A percentile compares a stretch with the other conserved stretches of the same genome.
These are phyloP conservation scores for Parmelia sp. DNA, from an alignment of 495 filamentous ascomycete genomes.

Conservation along the genomic window DNA sequence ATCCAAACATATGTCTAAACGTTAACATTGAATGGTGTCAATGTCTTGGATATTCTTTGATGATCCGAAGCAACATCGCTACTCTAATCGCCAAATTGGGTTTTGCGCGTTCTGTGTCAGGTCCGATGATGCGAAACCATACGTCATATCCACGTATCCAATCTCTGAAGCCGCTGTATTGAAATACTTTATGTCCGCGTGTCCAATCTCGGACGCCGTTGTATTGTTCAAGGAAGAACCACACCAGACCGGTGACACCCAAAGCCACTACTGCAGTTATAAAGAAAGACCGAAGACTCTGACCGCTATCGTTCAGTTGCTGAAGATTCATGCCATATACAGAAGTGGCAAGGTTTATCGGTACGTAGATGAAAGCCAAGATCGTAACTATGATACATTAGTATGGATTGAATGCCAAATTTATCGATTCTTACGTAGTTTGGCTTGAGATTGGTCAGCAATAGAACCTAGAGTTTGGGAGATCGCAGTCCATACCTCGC, in stretches of 20 bases:
- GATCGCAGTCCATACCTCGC: not conserved
- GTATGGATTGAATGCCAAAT: not conserved
- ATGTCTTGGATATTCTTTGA: too few relatives aligned
- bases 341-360: constrained; percentile 17
- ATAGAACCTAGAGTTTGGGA: not conserved
- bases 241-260: not conserved
- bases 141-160: too few relatives aligned
- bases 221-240: constrained; percentile 6
- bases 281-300: constrained; percentile 9
- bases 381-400: constrained; percentile 14
- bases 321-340: constrained; percentile 22
- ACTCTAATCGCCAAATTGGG: too few relatives aligned
- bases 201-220: not conserved
- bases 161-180: too few relatives aligned
- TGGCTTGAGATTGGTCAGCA: not conserved
- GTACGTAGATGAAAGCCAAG: constrained; percentile 20
- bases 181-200: not conserved
- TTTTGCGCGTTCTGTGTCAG: too few relatives aligned
- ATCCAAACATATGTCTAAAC: too few relatives aligned
- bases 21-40: too few relatives aligned
- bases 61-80: too few relatives aligned
- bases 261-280: constrained; percentile 13
- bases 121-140: too few relatives aligned
- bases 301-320: constrained; percentile 13
- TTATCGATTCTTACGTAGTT: not conserved